Percentiles rank a stretch among this genome's conserved stretches.
phyloP scores from a whole-genome alignment of 768 basidiomycete genomes.

The Psilocybe tampanensis region DNA sequence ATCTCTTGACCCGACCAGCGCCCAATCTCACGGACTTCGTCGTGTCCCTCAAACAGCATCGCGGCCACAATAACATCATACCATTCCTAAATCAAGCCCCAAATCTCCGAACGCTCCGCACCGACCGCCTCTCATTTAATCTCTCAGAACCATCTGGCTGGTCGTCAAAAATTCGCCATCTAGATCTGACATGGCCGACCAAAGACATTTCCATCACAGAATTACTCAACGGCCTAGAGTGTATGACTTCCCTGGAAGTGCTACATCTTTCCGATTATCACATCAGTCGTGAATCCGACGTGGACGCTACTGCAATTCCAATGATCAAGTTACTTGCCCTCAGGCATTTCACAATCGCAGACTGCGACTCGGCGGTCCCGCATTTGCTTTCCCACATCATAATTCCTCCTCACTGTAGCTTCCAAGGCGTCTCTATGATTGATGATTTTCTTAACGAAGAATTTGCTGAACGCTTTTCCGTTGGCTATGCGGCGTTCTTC shows the following conservation, averaged over 20 bases:
- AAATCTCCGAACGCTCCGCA: not conserved
- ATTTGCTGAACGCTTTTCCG: no score
- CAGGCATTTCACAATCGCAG: not conserved
- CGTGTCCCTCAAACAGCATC: not conserved
- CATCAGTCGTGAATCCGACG: not conserved
- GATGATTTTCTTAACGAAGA: no score
- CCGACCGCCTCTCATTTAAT: not conserved
- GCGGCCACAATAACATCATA: not conserved
- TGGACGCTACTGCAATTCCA: not conserved
- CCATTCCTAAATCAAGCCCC: not conserved
- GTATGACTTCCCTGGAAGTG: not conserved
- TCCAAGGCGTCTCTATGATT: no score
- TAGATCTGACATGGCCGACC: no score
- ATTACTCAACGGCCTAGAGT: not conserved
- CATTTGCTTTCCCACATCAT: no score
- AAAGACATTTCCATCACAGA: no score
- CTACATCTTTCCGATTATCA: not conserved
- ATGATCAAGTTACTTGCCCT: not conserved
- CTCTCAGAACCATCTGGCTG: not conserved
- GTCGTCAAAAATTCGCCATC: no score
- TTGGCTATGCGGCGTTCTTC: no score
- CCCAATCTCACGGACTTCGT: not conserved
- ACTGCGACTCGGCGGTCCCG: no score
- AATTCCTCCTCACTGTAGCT: no score
- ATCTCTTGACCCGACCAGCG: not conserved